Percentiles rank a stretch among this genome's conserved stretches.
These are phyloP conservation scores for Isatis tinctoria DNA, from an alignment of 345 rosid genomes.

Conservation along the genomic window DNA sequence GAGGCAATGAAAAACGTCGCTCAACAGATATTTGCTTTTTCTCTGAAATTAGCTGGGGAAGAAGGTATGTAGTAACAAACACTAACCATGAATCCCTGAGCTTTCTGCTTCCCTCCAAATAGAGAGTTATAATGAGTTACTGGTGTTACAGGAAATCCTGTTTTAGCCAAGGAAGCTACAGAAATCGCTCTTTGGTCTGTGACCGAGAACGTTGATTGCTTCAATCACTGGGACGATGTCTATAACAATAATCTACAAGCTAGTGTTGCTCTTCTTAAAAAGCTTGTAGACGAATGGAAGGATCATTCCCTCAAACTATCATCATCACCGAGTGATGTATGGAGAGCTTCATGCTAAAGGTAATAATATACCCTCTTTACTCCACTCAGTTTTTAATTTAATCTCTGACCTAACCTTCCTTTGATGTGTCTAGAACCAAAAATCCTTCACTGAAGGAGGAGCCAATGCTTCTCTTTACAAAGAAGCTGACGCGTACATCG, in stretches of 20 bases:
- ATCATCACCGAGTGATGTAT: slow-evolving; percentile 35
- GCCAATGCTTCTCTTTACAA: background rate
- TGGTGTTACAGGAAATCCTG: slow-evolving; percentile 39
- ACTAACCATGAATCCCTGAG: background rate
- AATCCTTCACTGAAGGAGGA: slow-evolving; percentile 25
- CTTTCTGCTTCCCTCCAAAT: background rate
- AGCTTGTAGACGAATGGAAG: slow-evolving; percentile 54
- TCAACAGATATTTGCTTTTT: slow-evolving; percentile 47
- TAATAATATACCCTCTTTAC: background rate
- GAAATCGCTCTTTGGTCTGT: slow-evolving; percentile 51
- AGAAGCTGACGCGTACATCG: slow-evolving; percentile 16
- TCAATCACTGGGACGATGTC: slow-evolving; percentile 56
- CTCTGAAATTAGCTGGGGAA: slow-evolving; percentile 60
- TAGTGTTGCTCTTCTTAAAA: slow-evolving; percentile 46
- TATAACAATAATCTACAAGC: slow-evolving; percentile 55
- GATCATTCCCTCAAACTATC: slow-evolving; percentile 43
- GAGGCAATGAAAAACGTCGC: slow-evolving; percentile 40
- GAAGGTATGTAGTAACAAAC: background rate
- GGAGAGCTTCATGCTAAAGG: slow-evolving; percentile 55
- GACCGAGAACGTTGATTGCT: slow-evolving; percentile 53
- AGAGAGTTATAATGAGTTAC: background rate
- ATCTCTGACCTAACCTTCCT: too few species aligned
- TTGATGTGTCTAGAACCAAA: slow-evolving; percentile 34
- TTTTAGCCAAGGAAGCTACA: slow-evolving; percentile 63
- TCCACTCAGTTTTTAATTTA: too few species aligned